Base-by-base conservation (phyloP, 768 basidiomycete species). In the Suillus clintonianus region DNA sequence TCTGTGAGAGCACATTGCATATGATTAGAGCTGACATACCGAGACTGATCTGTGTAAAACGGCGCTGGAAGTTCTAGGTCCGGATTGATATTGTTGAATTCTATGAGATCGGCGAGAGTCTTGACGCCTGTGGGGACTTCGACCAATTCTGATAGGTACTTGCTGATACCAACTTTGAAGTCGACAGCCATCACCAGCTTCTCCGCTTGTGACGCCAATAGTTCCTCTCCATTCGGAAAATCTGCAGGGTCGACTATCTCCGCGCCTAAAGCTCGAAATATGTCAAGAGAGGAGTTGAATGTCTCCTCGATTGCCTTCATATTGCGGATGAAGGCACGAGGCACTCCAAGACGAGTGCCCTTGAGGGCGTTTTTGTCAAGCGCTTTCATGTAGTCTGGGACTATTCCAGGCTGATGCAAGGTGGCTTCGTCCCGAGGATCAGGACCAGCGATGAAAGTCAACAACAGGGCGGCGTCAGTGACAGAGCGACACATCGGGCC, bases 221-320 rank as follows among this genome's bases (percentile, higher is more conserved):
- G 78, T 60, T 86, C 86, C 1, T 81, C 77, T 0, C 82, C 81
- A 39, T 82, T 82, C 0, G 86, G 82, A 19, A 89, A 73, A 64
- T 88, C 85, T 2, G 86, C 85, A 1, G 87, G 86, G 68, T 90
- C 88, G 7, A 89, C 78, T 4, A 90, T 77, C 0, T 82, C 76
- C 10, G 82, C 82, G n/a, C 82, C 83, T 5, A 82, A 73, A 3
- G 64, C 63, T 2, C 74, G 70, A 34, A 83, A 70, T 17, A 74
- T 70, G 42, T 75, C 74, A 22, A 84, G 64, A 4, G 80, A 76
- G 4, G 70, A 73, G 47, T 80, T 70, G 69, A 83, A 84, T 47
- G 75, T 79, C 2, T 75, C 64, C 6, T 73, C 59, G 41, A 76
- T 69, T 10, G 61, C 68, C 61, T 57, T 60, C n/a, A 61, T 67